Conservation (phyloP, 106 monocot genomes). For the Phalaenopsis equestris region DNA sequence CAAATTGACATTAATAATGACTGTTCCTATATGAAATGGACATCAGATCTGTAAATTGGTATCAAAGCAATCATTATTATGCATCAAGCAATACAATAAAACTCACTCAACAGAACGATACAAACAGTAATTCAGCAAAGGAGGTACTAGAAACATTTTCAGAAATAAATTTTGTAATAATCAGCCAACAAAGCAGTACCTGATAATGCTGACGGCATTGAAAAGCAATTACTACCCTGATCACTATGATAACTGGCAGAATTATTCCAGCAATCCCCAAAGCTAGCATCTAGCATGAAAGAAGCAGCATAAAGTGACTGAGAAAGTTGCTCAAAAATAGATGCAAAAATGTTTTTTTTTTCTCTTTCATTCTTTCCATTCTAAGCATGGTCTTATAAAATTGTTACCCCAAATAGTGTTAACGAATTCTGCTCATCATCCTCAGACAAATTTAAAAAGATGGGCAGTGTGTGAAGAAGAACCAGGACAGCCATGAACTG, state of each 20-base stretch:
- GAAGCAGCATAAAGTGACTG: background rate
- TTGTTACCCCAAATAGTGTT: slow-evolving; percentile 49
- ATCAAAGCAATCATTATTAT: background rate
- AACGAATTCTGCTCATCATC: slow-evolving; percentile 37
- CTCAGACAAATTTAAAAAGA: slow-evolving; percentile 52
- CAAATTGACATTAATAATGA: no score
- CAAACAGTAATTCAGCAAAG: background rate
- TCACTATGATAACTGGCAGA: slow-evolving; percentile 12
- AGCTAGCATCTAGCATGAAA: slow-evolving; percentile 5
- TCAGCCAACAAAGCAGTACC: slow-evolving; percentile 1
- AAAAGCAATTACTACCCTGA: slow-evolving; percentile 5
- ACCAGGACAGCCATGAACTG: slow-evolving; percentile 79
- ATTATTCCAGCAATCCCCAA: slow-evolving; percentile 14
- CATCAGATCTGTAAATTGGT: background rate
- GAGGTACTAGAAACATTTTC: background rate
- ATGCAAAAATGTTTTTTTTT: background rate
- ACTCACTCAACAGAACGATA: background rate
- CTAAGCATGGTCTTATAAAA: background rate
- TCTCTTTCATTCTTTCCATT: background rate
- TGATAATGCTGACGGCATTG: slow-evolving; percentile 4
- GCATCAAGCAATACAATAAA: background rate
- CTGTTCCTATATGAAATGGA: background rate
- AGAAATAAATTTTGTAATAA: background rate
- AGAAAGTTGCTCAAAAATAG: background rate
- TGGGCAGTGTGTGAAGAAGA: slow-evolving; percentile 66